Evolutionary conservation across 1,284 basidiomycete species (phyloP), one percentile per base, ranked within the genome.

Genomic region (Fomitopsis pinicola): DNA sequence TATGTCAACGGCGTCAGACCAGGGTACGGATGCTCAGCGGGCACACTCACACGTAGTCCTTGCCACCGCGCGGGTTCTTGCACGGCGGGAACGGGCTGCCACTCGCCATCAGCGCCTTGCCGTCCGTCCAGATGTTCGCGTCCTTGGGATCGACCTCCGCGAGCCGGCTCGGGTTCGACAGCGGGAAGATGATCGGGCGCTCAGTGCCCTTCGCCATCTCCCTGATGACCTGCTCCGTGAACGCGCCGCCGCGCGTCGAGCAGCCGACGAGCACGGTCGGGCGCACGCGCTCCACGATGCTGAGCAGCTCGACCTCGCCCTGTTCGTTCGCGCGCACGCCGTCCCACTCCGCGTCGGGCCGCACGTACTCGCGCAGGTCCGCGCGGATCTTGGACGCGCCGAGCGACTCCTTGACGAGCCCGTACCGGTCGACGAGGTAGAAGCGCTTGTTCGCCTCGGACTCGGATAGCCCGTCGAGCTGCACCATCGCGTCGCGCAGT

Each of bases 201-300:
- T 90, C 88, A 26, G 82, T 82, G 58, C 81, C 77, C 64, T 82
- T 80, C 33, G 82, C 80, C 91, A 94, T 93, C 57, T 86, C 83
- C 66, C 78, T 78, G 38, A 92, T 73, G 46, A 95, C 79, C 58
- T 89, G 85, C 75, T 94, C 87, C 38, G 83, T 89, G 74, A 95
- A 97, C n/a, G 88, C 91, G 1, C 91, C 89, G 19, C 82, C 80
- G 45, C 84, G 80, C 0, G 94, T 95, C 59, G 89, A 93, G 62
- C 89, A 91, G 42, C 94, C 94, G 65, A 94, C 91, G 46, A 94
- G 71, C 17, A 93, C 82, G 0, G 91, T 94, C 45, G 86, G 86
- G 66, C 81, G 81, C 45, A 89, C 82, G 63, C 80, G 78, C 75
- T 83, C 82, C 61, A 94, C 84, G 4, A 91, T 88, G 42, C 92